Conservation (phyloP, 495 filamentous ascomycete species). For the Penicillium tannophilum region DNA sequence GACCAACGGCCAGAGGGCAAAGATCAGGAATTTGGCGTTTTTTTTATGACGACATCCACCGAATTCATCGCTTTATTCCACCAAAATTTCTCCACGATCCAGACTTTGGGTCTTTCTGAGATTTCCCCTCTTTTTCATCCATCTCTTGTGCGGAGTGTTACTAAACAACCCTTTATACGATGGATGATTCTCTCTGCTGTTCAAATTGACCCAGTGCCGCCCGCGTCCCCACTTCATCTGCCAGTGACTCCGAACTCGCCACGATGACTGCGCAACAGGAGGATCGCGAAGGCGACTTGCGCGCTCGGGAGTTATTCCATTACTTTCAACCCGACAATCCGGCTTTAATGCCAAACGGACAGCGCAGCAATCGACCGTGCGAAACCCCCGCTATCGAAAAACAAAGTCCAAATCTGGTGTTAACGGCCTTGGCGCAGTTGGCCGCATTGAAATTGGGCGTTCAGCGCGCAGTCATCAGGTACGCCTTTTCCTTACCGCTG, state of each 20-base stretch:
- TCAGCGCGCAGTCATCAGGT: slow-evolving; percentile 47
- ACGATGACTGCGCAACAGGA: background rate
- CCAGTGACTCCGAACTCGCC: background rate
- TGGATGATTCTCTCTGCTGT: too few species aligned
- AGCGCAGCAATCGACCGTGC: background rate
- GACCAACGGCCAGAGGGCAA: too few species aligned
- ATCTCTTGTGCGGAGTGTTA: too few species aligned
- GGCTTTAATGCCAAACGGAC: slow-evolving; percentile 22
- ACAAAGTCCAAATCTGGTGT: slow-evolving; percentile 34
- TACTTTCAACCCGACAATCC: slow-evolving; percentile 31
- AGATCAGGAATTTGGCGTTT: too few species aligned
- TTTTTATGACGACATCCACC: too few species aligned
- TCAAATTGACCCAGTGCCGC: too few species aligned
- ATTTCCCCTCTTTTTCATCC: too few species aligned
- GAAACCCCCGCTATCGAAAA: background rate
- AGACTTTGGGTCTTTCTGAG: too few species aligned
- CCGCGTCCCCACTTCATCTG: too few species aligned
- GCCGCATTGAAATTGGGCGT: slow-evolving; percentile 42
- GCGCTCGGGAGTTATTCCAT: slow-evolving; percentile 24
- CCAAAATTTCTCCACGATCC: too few species aligned
- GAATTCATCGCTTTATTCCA: too few species aligned
- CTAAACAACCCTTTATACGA: too few species aligned
- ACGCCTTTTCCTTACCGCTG: background rate
- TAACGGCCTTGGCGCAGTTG: slow-evolving; percentile 44
- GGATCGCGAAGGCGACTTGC: slow-evolving; percentile 10